Evolutionary conservation across 164 flowering plant genomes (phyloP).

Genomic region (Cinnamomum chago): DNA sequence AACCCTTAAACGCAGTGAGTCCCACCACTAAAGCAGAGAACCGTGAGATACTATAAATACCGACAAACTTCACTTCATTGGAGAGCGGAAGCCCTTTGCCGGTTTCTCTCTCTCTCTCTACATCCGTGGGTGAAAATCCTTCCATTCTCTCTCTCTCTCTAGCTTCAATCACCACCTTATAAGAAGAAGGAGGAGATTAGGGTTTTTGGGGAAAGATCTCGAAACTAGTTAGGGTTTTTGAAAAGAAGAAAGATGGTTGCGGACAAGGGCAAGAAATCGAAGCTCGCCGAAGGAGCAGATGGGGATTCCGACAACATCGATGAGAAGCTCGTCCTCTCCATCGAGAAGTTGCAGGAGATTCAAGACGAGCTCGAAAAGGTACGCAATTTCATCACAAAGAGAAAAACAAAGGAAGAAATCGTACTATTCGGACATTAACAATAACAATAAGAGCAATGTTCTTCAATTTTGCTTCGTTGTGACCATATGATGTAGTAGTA

Average conservation of each 20-base stretch:
- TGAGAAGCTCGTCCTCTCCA: slow-evolving; percentile 38
- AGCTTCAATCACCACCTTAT: too few relatives aligned
- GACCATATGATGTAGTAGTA: too few relatives aligned
- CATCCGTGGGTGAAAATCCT: neutral
- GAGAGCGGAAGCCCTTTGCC: neutral
- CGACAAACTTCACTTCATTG: neutral
- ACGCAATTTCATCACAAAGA: neutral
- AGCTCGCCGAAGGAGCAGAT: slow-evolving; percentile 25
- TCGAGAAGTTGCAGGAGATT: slow-evolving; percentile 50
- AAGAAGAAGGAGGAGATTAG: neutral
- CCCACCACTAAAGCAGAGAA: neutral
- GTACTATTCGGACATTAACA: too few relatives aligned
- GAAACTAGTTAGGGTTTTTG: neutral
- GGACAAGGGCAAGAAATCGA: slow-evolving; percentile 38
- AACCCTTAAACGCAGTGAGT: neutral
- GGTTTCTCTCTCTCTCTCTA: neutral
- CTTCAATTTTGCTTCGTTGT: too few relatives aligned
- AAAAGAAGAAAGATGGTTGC: slow-evolving; percentile 28
- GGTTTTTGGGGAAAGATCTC: too few relatives aligned
- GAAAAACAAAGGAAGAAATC: too few relatives aligned
- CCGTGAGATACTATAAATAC: neutral
- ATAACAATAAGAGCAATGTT: too few relatives aligned
- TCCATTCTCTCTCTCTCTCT: neutral
- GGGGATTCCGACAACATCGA: slow-evolving; percentile 42
- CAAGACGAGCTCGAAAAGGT: slow-evolving; percentile 59